Evolutionary conservation across 176 grass and related monocot genomes (phyloP).

Genomic region (Hyparrhenia diplandra): DNA sequence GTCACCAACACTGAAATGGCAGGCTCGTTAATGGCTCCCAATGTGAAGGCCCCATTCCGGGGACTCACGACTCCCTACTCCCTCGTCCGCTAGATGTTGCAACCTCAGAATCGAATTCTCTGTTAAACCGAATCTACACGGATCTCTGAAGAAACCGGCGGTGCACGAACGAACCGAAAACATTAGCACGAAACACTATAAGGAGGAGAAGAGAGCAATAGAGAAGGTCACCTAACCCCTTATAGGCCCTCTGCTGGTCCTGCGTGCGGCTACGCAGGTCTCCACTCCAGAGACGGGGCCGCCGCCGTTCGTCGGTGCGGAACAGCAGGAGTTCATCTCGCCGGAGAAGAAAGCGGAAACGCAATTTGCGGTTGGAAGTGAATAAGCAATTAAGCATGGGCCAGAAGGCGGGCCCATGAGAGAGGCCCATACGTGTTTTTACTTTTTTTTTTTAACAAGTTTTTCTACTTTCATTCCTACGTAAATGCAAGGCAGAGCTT

Average conservation of each 20-base stretch:
- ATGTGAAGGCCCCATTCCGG: not conserved
- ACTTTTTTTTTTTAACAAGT: too few relatives aligned
- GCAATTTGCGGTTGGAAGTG: not conserved
- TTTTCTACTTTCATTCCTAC: too few relatives aligned
- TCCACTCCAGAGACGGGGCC: not conserved
- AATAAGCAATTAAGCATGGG: not conserved
- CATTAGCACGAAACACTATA: not conserved
- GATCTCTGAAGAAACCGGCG: not conserved
- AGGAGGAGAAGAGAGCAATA: not conserved
- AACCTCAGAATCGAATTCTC: not conserved
- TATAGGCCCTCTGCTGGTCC: not conserved
- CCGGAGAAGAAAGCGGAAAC: not conserved
- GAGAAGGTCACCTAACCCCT: not conserved
- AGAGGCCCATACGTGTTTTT: not conserved
- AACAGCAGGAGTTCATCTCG: not conserved
- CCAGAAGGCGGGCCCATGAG: not conserved
- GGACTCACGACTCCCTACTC: not conserved
- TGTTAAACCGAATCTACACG: not conserved
- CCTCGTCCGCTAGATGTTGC: not conserved
- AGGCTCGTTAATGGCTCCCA: not conserved
- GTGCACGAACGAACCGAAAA: too few relatives aligned
- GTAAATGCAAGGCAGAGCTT: too few relatives aligned
- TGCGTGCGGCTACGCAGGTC: not conserved
- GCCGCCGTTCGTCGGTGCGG: conserved; percentile 17
- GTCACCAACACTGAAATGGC: not conserved